Base-by-base conservation (phyloP, 495 filamentous ascomycete genomes). In the Pyronema domesticum region DNA sequence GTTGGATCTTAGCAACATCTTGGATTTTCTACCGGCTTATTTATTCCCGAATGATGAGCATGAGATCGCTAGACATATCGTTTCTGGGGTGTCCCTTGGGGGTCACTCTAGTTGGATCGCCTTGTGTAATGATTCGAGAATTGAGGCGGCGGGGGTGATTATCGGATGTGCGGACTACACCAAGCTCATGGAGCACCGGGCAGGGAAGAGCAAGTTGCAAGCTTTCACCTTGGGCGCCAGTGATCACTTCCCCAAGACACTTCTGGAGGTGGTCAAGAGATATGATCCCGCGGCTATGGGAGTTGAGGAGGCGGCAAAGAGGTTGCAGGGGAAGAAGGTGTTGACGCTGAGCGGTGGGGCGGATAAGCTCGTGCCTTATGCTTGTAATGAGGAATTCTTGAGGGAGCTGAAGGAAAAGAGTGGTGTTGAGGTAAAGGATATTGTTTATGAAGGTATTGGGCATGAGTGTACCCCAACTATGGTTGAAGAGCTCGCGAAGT, bases 21-120 rank as follows among this genome's bases (percentile, higher is more conserved):
- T 94, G 54, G 80, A 83, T 55, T 74, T 84, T 49, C 69, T 95
- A 2, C 78, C 80, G n/a, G 74, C 78, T 0, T 93, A 85, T 59
- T 71, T 89, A 11, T 88, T 88, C 69, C 78, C 57, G 72, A 57
- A 63, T 65, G 48, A 64, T 55, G 61, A 49, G 18, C 69, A 68
- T 39, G 60, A 53, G n/a, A 77, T 94, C 52, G 73, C 77, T 35
- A 75, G 80, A 33, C 77, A 95, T 60, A 59, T 94, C 14, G 81
- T 82, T 3, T 69, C 91, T 6, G 91, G 91, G 0, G 73, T 95
- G 11, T 89, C 83, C 5, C 72, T 96, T 0, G 91, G 91, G 7
- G 91, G 85, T 3, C 91, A 98, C 64, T 80, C 84, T 17, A 82
- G 83, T 0, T 98, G 89, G 83, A 80, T 88, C 60, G 72, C 80